Evolutionary conservation across 2,329 filamentous ascomycete genomes (phyloP).

Genomic region (Arachnomyces sp.): DNA sequence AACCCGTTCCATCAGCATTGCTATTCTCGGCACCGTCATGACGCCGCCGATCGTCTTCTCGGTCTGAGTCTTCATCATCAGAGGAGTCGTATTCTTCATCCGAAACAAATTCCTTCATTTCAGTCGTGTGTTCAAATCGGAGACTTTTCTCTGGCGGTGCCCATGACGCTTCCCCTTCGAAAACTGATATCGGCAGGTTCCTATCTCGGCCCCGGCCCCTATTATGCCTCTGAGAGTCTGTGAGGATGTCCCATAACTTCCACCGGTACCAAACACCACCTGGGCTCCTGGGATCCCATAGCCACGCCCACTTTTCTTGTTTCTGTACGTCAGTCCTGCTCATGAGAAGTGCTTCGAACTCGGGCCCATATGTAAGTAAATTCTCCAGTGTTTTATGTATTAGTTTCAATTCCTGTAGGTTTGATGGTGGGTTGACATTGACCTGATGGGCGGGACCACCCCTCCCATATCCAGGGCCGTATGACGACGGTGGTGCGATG

Average conservation of each 20-base stretch:
- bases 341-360: conserved; percentile 91
- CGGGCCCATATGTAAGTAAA: conserved; percentile 68
- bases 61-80: conserved; percentile 63
- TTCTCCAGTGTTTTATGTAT: conserved; percentile 84
- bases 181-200: conserved; percentile 52
- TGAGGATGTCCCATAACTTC: conserved; percentile 81
- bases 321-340: conserved; percentile 70
- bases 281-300: conserved; percentile 74
- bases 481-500: conserved; percentile 71
- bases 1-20: conserved; percentile 47
- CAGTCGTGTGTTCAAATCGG: conserved; percentile 72
- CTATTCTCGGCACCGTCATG: conserved; percentile 37
- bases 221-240: conserved; percentile 35
- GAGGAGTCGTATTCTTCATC: conserved; percentile 81
- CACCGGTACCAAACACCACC: conserved; percentile 89
- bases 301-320: conserved; percentile 87
- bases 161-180: conserved; percentile 73
- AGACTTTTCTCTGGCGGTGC: conserved; percentile 62
- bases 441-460: conserved; percentile 52
- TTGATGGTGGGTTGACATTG: conserved; percentile 64
- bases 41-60: conserved; percentile 36
- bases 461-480: conserved; percentile 42
- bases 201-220: conserved; percentile 38
- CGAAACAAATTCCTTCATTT: conserved; percentile 68
- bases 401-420: conserved; percentile 68